Base-by-base conservation (phyloP, 257 asterid species). In the Penstemon eatonii region DNA sequence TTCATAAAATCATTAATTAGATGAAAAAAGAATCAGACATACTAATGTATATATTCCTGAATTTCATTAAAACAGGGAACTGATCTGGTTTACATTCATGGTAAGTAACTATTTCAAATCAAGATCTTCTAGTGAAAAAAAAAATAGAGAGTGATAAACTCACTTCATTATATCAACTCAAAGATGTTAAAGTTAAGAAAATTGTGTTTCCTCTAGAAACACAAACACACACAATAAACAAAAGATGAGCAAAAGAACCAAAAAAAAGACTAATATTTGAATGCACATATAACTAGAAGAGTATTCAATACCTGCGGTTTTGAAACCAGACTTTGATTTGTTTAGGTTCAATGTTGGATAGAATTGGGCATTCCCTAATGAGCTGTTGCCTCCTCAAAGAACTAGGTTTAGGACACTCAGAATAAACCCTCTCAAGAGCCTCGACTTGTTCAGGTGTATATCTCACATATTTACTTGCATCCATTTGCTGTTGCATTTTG, bases 291-390 rank as follows among this genome's bases (percentile, higher is more conserved):
- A 25, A 25, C 33, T 25, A 25, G 33, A 1, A 25, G 33, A 25
- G 33, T 25, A 25, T 25, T 25, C 1, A 25, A 25, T 81, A 92
- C 98, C 98, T 88, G 57, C 98, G 83, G 73, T 93, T 93, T 77
- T 93, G 98, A 81, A 93, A 93, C 98, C 97, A 93, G 74, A 93
- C 98, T 90, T 93, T 93, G 92, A 93, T 93, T 77, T 93, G 98
- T 47, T 93, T 93, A 55, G 97, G 95, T 78, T 88, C 98, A 81
- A 93, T 93, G 79, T 93, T 93, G 19, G 89, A 54, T 6, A 93
- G 85, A 82, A 87, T 86, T 42, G 98, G 95, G 56, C 88, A 90
- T 63, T 90, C 98, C 73, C 96, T 73, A 60, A 93, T 93, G 67
- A 93, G 92, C 76, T 93, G 98, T 62, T 93, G 97, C 80, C 98